These are phyloP conservation scores for Gossypium longicalyx DNA, from an alignment of 345 rosid genomes.

Conservation along the genomic window DNA sequence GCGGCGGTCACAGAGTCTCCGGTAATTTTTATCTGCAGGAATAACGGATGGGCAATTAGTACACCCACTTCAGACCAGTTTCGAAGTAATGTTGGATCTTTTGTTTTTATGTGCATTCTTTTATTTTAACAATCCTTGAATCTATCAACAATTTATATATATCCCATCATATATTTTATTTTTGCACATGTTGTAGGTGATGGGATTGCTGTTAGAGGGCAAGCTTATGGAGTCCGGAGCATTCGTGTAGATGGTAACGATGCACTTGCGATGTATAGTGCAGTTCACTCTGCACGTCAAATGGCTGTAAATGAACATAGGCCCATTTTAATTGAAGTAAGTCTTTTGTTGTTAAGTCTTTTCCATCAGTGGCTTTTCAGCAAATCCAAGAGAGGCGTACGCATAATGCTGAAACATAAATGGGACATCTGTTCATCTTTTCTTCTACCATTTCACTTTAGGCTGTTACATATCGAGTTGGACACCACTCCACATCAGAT, in stretches of 20 bases:
- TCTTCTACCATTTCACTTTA: slow-evolving; percentile 14
- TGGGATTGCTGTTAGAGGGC: slow-evolving; percentile 78
- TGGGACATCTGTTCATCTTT: background rate
- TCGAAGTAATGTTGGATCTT: slow-evolving; percentile 44
- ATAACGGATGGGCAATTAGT: slow-evolving; percentile 91
- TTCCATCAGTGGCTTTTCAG: background rate
- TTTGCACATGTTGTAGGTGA: slow-evolving; percentile 48
- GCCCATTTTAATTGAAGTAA: slow-evolving; percentile 84
- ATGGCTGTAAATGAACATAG: slow-evolving; percentile 65
- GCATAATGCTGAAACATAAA: background rate
- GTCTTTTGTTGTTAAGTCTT: background rate
- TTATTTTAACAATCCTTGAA: background rate
- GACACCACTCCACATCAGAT: slow-evolving; percentile 94
- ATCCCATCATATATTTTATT: background rate
- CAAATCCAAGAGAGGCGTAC: background rate
- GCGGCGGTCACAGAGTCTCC: slow-evolving; percentile 68
- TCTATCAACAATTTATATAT: background rate
- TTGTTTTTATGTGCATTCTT: background rate
- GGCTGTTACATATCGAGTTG: slow-evolving; percentile 87
- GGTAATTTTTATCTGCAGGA: slow-evolving; percentile 64
- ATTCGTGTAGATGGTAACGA: slow-evolving; percentile 93
- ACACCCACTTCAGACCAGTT: slow-evolving; percentile 68
- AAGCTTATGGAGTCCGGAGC: slow-evolving; percentile 76
- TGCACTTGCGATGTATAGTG: slow-evolving; percentile 79
- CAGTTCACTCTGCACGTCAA: slow-evolving; percentile 66